A percentile compares a stretch with the other conserved stretches of the same genome.
Evolutionary conservation across 2,329 filamentous ascomycete species (phyloP).

Genomic region (Fusarium sp.): DNA sequence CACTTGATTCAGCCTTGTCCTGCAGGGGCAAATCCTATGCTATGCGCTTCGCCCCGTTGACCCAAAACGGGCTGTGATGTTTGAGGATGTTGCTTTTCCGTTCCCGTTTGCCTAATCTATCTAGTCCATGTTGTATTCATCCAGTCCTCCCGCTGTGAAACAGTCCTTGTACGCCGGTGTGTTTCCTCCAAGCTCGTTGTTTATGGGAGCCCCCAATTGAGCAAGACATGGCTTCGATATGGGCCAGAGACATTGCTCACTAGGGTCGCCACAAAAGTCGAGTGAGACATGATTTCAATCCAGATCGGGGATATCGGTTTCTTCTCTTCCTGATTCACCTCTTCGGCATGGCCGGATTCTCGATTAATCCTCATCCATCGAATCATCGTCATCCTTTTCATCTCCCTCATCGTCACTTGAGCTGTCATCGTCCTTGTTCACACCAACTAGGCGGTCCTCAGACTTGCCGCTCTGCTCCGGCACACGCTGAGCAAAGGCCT

Average conservation of each 20-base stretch:
- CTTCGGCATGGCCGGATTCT: conserved; percentile 10
- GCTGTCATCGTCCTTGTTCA: conserved; percentile 73
- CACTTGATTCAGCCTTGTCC: conserved; percentile 2
- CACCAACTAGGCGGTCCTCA: conserved; percentile 81
- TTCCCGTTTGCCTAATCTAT: conserved; percentile 31
- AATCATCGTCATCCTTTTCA: conserved; percentile 56
- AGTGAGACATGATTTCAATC: conserved; percentile 24
- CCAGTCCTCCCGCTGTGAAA: conserved; percentile 27
- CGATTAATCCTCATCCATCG: conserved; percentile 67
- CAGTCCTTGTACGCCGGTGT: conserved; percentile 32
- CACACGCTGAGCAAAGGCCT: conserved; percentile 79
- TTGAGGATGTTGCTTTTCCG: conserved; percentile 33
- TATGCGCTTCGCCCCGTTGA: conserved; percentile 18
- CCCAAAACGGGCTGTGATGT: conserved; percentile 24
- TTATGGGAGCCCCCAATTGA: not conserved
- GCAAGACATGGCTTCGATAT: conserved; percentile 29
- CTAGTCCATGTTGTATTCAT: conserved; percentile 12
- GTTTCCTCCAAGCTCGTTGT: conserved; percentile 28
- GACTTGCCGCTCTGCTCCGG: conserved; percentile 69
- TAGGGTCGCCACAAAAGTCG: conserved; percentile 11
- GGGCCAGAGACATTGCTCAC: conserved; percentile 18
- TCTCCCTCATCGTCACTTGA: conserved; percentile 68
- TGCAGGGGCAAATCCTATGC: conserved; percentile 24
- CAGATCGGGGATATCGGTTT: conserved; percentile 9
- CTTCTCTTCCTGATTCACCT: conserved; percentile 8